Evolutionary conservation across 2,329 filamentous ascomycete genomes (phyloP), one percentile per base, ranked within the genome.

Genomic region (Davidsoniella eucalypti): DNA sequence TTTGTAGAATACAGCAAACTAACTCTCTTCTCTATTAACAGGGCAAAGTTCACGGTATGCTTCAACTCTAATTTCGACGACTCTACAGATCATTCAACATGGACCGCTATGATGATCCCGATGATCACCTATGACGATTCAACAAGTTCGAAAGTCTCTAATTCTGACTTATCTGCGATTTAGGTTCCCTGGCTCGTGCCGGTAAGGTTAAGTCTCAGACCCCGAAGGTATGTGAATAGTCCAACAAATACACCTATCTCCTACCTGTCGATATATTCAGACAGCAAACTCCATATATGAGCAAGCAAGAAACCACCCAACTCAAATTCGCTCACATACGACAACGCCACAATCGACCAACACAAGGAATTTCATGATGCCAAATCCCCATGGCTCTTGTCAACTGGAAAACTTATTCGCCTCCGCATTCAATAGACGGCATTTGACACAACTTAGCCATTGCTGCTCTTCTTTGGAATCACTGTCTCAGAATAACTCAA

Each of bases 181-280:
- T 37, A 53, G 52, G 52, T 53, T 53, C 82, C 63, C 80, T 87
- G 69, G 81, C 79, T 68, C 80, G 81, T 80, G 77, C 80, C 74
- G 87, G 87, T 76, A 94, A 94, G 80, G 87, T 94, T 81, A 93
- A 94, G 84, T 90, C 85, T 73, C 85, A 90, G 73, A 90, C 84
- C 62, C 84, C 84, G 65, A 88, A 90, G 80, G 84, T 87, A 77
- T 69, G 77, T 69, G 26, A 33, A 33, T 8, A 9, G 12, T 5
- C 21, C 17, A n/a, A 23, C 14, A 39, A 47, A 10, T 18, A 10
- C 23, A n/a, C 9, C 3, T n/a, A 23, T 42, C 17, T 42, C n/a
- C 40, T 10, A 14, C 7, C 12, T 21, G 8, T 33, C 12, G 10
- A 33, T 8, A 33, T 33, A 33, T 33, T 33, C 26, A 5, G 26